These are phyloP conservation scores for Sphaerostilbella broomeana DNA, from an alignment of 2,329 filamentous ascomycete genomes.

Conservation along the genomic window DNA sequence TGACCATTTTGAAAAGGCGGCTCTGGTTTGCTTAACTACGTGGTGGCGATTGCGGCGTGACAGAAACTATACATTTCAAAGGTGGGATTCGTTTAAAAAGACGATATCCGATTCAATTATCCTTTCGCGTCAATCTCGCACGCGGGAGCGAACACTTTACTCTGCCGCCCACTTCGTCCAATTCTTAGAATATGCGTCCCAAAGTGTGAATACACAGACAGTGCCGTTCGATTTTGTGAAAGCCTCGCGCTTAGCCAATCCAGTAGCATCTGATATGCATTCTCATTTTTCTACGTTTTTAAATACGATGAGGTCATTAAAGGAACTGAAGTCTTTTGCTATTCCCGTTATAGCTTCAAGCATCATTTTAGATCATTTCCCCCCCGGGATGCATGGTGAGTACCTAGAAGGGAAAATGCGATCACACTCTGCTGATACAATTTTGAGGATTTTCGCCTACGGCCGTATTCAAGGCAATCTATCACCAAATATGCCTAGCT, in stretches of 20 bases:
- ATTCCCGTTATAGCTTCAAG: slow-evolving; percentile 16
- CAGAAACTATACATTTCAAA: neutral
- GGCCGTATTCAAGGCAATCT: slow-evolving; percentile 2
- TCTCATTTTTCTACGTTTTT: slow-evolving; percentile 13
- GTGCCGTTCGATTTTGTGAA: slow-evolving; percentile 14
- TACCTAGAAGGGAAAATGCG: neutral
- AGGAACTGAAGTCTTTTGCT: slow-evolving; percentile 10
- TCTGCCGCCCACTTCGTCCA: neutral
- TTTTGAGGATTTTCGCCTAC: neutral
- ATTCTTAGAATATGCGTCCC: neutral
- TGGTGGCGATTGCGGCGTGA: neutral
- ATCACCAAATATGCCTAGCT: neutral
- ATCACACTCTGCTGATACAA: neutral
- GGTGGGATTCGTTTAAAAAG: neutral
- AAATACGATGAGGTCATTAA: slow-evolving; percentile 5
- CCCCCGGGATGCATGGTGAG: slow-evolving; percentile 17
- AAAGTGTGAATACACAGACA: neutral
- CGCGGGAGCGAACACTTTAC: neutral
- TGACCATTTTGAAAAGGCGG: neutral
- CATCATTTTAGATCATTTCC: slow-evolving; percentile 16
- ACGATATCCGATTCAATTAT: neutral
- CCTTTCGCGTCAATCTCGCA: neutral
- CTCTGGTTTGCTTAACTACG: neutral
- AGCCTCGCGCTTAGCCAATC: slow-evolving; percentile 10
- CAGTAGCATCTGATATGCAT: slow-evolving; percentile 9